A percentile compares a stretch with the other conserved stretches of the same genome.
Evolutionary conservation across 2,329 filamentous ascomycete genomes (phyloP).

Genomic region (Aspergillus japonicus): DNA sequence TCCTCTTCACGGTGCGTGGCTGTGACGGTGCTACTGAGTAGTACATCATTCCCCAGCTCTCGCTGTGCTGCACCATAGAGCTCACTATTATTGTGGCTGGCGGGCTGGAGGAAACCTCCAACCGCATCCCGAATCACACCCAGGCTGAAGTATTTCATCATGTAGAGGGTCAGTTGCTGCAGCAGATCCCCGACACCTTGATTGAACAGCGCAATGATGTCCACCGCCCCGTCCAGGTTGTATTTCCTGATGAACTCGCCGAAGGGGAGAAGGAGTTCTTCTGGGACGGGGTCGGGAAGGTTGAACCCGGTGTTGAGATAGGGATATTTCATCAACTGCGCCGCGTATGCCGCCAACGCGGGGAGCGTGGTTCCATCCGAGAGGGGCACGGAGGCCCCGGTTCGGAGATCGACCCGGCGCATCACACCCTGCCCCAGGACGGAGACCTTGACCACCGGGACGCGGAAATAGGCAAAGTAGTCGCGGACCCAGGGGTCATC

Average conservation of each 20-base stretch:
- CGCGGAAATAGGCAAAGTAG: not conserved
- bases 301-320: not conserved
- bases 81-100: not conserved
- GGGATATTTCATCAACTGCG: not conserved
- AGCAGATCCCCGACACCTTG: not conserved
- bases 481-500: not conserved
- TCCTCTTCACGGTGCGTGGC: not conserved
- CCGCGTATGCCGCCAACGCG: not conserved
- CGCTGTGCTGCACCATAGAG: not conserved
- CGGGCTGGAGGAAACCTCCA: not conserved
- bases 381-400: not conserved
- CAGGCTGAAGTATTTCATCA: conserved; percentile 7
- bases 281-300: conserved; percentile 24
- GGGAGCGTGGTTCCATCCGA: not conserved
- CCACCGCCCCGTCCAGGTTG: not conserved
- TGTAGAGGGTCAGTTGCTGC: conserved; percentile 5
- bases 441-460: not conserved
- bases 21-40: not conserved
- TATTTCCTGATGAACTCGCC: conserved; percentile 18
- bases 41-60: not conserved
- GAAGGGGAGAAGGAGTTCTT: conserved; percentile 17
- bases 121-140: not conserved
- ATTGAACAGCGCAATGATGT: not conserved
- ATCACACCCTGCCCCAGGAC: not conserved
- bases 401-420: not conserved